Evolutionary conservation across 177 flowering plant species (phyloP), one percentile per base, ranked within the genome.

Genomic region (Vitis hybrid): DNA sequence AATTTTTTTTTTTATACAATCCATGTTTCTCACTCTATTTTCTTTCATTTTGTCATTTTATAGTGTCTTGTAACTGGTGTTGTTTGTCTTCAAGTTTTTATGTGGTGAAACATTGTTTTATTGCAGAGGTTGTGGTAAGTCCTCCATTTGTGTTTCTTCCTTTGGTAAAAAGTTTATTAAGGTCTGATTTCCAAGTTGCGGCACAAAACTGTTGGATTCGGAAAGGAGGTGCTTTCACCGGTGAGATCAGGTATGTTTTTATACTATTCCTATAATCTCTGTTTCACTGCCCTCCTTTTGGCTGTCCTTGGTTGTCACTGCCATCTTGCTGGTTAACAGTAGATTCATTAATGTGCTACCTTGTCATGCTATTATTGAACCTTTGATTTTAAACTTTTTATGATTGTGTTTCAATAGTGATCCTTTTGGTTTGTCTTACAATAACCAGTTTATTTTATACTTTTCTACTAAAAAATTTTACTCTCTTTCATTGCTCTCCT

Each of bases 161-260:
- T 6, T 0, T 79, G 64, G 94, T 86, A 4, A 88, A 92, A 70
- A 78, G 81, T 71, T 70, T 77, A 27, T 65, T 92, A 79, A 75
- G 91, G 53, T 57, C 95, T 61, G 97, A 91, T 69, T 85, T 92
- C 76, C 87, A 89, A 14, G 92, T 92, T 49, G 90, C 97, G 13
- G 97, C 98, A 11, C 98, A 92, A 74, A 94, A 94, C 71, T 88
- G 97, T 61, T 94, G 98, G 97, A 94, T 90, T 57, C 83, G 78
- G 74, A 92, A 88, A 78, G 98, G 97, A 48, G 98, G 98, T 81
- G 98, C 97, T 77, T 94, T 73, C 77, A 94, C 97, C 10, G 93
- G 96, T 72, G 94, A 90, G 62, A 69, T 92, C 67, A 92, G 97
- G 98, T 92, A 78, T 58, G 79, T 9, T 35, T 60, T 30, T 11